A percentile compares a stretch with the other conserved stretches of the same genome.
Evolutionary conservation across 441 rosid species (phyloP).

Genomic region (Eutrema salsugineum): DNA sequence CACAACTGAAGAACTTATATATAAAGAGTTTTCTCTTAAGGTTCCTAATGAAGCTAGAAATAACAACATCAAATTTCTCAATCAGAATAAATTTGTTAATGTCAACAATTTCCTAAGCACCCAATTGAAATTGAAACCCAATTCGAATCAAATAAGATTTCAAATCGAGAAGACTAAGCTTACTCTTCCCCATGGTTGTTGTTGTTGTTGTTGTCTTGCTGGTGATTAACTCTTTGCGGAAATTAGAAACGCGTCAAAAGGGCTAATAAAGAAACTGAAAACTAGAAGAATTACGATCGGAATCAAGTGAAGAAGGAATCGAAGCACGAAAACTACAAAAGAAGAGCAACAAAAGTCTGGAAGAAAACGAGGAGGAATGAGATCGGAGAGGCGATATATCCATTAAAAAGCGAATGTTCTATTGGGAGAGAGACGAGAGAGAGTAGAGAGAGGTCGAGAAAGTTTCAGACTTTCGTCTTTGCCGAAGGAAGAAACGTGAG

Average conservation of each 20-base stretch:
- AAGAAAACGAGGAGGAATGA: slow-evolving; percentile 15
- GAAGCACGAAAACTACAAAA: slow-evolving; percentile 21
- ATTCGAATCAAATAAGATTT: neutral
- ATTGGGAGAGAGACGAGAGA: neutral
- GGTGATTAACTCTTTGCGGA: slow-evolving; percentile 3
- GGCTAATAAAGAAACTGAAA: slow-evolving; percentile 37
- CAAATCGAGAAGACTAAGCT: slow-evolving; percentile 8
- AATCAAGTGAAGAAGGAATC: slow-evolving; percentile 18
- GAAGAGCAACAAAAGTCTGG: slow-evolving; percentile 22
- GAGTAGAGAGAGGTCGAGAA: slow-evolving; percentile 3
- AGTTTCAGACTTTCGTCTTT: slow-evolving; percentile 24
- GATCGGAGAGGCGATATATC: slow-evolving; percentile 47
- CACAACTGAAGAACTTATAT: no score
- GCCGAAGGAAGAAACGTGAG: slow-evolving; percentile 14
- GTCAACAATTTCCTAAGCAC: no score
- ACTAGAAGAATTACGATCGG: slow-evolving; percentile 15
- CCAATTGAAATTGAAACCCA: neutral
- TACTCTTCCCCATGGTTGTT: slow-evolving; percentile 68
- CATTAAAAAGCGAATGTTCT: slow-evolving; percentile 40
- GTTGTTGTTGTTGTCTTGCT: neutral
- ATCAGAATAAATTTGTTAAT: no score
- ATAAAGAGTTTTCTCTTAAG: neutral
- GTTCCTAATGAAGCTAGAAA: no score
- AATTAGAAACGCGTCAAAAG: slow-evolving; percentile 15
- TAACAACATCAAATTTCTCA: no score